These are phyloP conservation scores for Endocalyx cinctus DNA, from an alignment of 2,329 filamentous ascomycete species.

Conservation along the genomic window DNA sequence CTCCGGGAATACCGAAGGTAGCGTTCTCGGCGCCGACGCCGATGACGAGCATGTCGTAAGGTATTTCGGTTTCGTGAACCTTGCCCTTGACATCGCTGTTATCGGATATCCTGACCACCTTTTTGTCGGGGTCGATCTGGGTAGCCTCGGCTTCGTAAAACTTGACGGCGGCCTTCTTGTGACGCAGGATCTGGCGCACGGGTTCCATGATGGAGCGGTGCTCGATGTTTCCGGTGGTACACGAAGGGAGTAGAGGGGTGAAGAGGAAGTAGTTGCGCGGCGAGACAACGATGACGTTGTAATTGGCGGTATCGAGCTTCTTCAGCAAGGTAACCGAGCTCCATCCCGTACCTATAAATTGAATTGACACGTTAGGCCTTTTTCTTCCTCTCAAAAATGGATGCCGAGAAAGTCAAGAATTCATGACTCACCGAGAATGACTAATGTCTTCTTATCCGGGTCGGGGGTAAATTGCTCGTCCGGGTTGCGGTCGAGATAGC, in stretches of 20 bases:
- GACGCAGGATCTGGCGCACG: conserved; percentile 88
- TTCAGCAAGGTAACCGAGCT: conserved; percentile 92
- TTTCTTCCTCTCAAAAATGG: too few species aligned
- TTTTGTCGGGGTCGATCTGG: conserved; percentile 89
- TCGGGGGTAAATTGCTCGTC: conserved; percentile 74
- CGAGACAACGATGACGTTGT: conserved; percentile 97
- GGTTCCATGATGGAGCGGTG: conserved; percentile 99
- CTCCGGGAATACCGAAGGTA: conserved; percentile 95
- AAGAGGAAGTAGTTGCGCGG: conserved; percentile 99
- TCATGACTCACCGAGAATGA: conserved; percentile 76
- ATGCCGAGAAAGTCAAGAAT: too few species aligned
- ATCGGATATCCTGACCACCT: conserved; percentile 83
- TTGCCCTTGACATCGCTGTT: conserved; percentile 89
- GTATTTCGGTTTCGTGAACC: conserved; percentile 77
- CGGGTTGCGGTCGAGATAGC: conserved; percentile 80
- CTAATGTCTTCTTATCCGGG: conserved; percentile 91
- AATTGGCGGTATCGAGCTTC: conserved; percentile 98
- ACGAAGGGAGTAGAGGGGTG: conserved; percentile 93
- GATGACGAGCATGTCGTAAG: conserved; percentile 97
- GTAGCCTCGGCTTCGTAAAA: conserved; percentile 98
- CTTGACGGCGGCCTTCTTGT: conserved; percentile 89
- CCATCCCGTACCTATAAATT: conserved; percentile 94
- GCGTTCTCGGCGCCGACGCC: conserved; percentile 98
- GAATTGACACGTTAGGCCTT: too few species aligned
- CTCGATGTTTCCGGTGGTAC: conserved; percentile 95